Percentiles rank a stretch among this genome's conserved stretches.
phyloP scores from a whole-genome alignment of 495 filamentous ascomycete genomes.

The Aspergillus nidulans region DNA sequence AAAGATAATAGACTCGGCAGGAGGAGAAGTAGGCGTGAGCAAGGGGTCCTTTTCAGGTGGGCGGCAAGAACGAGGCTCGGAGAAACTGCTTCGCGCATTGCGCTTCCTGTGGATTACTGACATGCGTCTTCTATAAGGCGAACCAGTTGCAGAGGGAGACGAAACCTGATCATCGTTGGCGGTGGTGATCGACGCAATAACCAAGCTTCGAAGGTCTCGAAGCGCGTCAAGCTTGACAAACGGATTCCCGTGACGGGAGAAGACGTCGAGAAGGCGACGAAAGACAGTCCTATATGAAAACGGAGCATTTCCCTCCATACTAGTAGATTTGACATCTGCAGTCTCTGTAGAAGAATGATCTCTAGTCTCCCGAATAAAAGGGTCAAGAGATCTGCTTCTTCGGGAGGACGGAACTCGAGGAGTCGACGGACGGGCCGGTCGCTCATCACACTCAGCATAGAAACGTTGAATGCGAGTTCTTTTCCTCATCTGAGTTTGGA shows the following conservation, averaged over 20 bases:
- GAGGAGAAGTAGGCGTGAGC: conserved; percentile 22
- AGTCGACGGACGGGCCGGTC: conserved; percentile 21
- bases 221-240: conserved; percentile 80
- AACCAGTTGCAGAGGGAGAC: conserved; percentile 32
- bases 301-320: conserved; percentile 20
- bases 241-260: conserved; percentile 86
- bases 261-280: conserved; percentile 73
- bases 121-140: conserved; percentile 10
- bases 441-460: conserved; percentile 37
- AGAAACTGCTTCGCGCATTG: conserved; percentile 34
- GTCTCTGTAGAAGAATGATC: background rate
- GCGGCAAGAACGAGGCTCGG: conserved; percentile 18
- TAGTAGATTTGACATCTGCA: background rate
- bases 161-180: conserved; percentile 35
- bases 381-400: conserved; percentile 35
- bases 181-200: conserved; percentile 66
- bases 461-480: conserved; percentile 48
- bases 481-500: conserved; percentile 68
- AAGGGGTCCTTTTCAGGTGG: conserved; percentile 15
- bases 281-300: conserved; percentile 76
- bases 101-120: conserved; percentile 17
- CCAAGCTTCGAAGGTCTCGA: conserved; percentile 74
- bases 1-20: conserved; percentile 33
- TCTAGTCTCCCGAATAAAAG: background rate
- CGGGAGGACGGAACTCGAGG: conserved; percentile 23